These are phyloP conservation scores for Metarhizium robertsii DNA, from an alignment of 2,329 filamentous ascomycete genomes.

Conservation along the genomic window DNA sequence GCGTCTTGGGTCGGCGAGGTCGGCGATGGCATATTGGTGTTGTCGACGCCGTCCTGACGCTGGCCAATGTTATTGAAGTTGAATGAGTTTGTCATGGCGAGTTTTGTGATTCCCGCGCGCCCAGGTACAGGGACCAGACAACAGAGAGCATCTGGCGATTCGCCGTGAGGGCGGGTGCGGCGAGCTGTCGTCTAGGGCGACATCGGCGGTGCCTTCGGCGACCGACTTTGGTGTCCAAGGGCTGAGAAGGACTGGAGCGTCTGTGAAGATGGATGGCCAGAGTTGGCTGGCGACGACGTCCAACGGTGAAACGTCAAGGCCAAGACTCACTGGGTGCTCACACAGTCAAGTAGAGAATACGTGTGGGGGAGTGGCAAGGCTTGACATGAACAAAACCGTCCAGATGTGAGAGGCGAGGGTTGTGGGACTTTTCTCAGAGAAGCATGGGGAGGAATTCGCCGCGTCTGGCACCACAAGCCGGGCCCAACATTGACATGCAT, in stretches of 20 bases:
- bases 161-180: not conserved
- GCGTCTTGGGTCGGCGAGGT: constrained; percentile 14
- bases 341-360: too few species aligned
- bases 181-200: not conserved
- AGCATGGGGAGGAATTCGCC: too few species aligned
- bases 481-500: too few species aligned
- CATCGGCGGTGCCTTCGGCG: not conserved
- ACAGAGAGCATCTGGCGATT: not conserved
- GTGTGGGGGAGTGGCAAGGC: too few species aligned
- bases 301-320: too few species aligned
- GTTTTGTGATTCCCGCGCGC: not conserved
- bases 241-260: not conserved
- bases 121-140: not conserved
- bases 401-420: too few species aligned
- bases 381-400: too few species aligned
- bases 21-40: constrained; percentile 14
- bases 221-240: not conserved
- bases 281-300: too few species aligned
- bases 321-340: too few species aligned
- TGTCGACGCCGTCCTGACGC: constrained; percentile 11
- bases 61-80: constrained; percentile 14
- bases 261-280: too few species aligned
- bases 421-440: too few species aligned
- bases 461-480: too few species aligned
- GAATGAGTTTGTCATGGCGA: constrained; percentile 9